Evolutionary conservation across 164 flowering plant species (phyloP).

Genomic region (Nelumbo lutea): DNA sequence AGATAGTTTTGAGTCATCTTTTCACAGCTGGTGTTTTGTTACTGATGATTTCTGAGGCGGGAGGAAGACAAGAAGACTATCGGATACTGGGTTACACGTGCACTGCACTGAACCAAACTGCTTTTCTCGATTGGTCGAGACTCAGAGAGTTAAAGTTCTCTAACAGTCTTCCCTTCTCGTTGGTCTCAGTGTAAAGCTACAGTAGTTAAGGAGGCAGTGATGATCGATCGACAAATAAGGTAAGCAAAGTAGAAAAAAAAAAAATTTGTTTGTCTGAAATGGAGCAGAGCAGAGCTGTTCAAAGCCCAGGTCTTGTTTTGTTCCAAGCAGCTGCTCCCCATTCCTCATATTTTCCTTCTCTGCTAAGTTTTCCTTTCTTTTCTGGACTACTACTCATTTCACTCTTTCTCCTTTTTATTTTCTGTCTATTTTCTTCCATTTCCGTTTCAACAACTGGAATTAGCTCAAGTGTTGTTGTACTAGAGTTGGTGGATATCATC

Average conservation of each 20-base stretch:
- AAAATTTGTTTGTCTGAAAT: constrained; percentile 5
- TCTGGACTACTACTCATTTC: background rate
- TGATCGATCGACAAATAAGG: constrained; percentile 11
- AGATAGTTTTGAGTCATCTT: constrained; percentile 33
- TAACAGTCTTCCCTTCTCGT: background rate
- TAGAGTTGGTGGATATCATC: background rate
- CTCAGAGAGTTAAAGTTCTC: constrained; percentile 11
- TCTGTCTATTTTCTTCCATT: background rate
- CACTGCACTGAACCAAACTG: constrained; percentile 53
- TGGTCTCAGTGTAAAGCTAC: background rate
- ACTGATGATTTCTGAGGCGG: background rate
- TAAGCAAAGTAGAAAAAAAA: constrained; percentile 1
- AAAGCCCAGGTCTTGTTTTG: no score
- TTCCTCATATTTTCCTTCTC: background rate
- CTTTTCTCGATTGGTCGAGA: constrained; percentile 47
- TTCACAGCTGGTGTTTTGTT: constrained; percentile 6
- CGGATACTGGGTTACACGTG: constrained; percentile 61
- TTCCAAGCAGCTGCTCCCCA: background rate
- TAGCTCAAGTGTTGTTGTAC: background rate
- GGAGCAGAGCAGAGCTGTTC: no score
- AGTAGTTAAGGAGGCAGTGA: background rate
- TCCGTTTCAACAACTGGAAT: background rate
- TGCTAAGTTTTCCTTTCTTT: background rate
- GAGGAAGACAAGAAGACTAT: constrained; percentile 31
- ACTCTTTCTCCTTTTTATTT: background rate